Percentiles rank a stretch among this genome's conserved stretches.
Conservation (phyloP, 139 green algal species). For the Chlamydomonas urium region DNA sequence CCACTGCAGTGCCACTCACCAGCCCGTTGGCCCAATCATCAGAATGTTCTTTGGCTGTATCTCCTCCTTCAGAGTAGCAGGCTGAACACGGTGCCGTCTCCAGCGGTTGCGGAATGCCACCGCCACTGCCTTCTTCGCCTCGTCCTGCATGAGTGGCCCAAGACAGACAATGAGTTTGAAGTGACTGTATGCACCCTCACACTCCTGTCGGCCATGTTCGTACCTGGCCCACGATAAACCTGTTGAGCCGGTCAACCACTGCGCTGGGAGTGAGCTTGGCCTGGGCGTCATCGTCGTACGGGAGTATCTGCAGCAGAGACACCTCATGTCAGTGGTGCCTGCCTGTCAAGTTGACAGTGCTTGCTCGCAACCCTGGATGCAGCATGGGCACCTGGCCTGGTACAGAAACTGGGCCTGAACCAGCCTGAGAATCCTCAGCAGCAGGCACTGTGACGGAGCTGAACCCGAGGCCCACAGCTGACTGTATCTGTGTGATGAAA, state of each 20-base stretch:
- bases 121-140: slow-evolving; percentile 90
- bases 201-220: not conserved
- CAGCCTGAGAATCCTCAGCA: not conserved
- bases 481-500: no score
- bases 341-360: no score
- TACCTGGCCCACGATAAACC: slow-evolving; percentile 23
- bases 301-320: no score
- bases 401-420: not conserved
- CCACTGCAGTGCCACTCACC: not conserved
- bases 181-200: slow-evolving; percentile 3
- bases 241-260: slow-evolving; percentile 40
- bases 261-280: slow-evolving; percentile 27
- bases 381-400: not conserved
- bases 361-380: not conserved
- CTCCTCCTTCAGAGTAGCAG: slow-evolving; percentile 58
- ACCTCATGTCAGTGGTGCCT: no score
- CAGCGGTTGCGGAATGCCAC: slow-evolving; percentile 92
- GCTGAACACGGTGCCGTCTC: slow-evolving; percentile 73
- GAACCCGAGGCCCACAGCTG: no score
- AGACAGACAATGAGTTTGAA: not conserved
- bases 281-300: slow-evolving; percentile 15
- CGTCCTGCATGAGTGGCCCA: slow-evolving; percentile 27
- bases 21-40: slow-evolving; percentile 23
- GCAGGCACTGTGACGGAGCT: no score
- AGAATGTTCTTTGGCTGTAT: slow-evolving; percentile 91